Evolutionary conservation across 768 basidiomycete species (phyloP), one percentile per base, ranked within the genome.

Genomic region (Trametes cubensis): DNA sequence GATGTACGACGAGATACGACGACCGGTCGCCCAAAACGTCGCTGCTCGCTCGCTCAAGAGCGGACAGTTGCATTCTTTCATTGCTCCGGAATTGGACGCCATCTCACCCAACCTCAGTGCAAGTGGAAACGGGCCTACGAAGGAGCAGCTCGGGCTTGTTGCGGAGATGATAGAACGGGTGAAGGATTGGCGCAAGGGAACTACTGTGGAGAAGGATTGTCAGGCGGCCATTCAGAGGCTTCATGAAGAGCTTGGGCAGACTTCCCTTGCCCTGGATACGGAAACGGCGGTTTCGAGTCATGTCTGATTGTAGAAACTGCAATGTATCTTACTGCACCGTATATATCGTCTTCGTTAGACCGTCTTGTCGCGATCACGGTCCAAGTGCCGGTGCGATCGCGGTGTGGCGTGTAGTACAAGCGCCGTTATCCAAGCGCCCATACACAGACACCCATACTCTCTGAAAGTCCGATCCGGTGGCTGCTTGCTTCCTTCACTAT

Each of bases 1-100:
- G 25, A 65, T 55, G 11, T 79, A 77, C 55, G 71, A 78, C 57
- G 44, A 65, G 5, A 58, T 72, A 18, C 72, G 77, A 15, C 67
- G 72, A 11, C 73, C 76, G 11, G 66, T 72, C 21, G 66, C 70
- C 2, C 70, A 75, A 26, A 13, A n/a, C 14, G 53, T 77, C 39
- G 60, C 65, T 7, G 62, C 42, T 17, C 18, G 28, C 34, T 58
- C 52, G 1, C 23, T 25, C 15, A 18, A 46, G 46, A 52, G 62
- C 0, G 75, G 75, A 1, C 39, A 58, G 18, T 50, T 72, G 54
- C 73, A 69, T 47, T 56, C 65, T 38, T 71, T 75, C 44, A 50
- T 55, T 15, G 54, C n/a, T 4, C 47, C 47, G 1, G 56, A 58
- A 25, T 30, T 52, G 7, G 30, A 14, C 2, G 30, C 4, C 26